Evolutionary conservation across 2,329 filamentous ascomycete species (phyloP).

Genomic region (Mycosphaerelloides madeirae): DNA sequence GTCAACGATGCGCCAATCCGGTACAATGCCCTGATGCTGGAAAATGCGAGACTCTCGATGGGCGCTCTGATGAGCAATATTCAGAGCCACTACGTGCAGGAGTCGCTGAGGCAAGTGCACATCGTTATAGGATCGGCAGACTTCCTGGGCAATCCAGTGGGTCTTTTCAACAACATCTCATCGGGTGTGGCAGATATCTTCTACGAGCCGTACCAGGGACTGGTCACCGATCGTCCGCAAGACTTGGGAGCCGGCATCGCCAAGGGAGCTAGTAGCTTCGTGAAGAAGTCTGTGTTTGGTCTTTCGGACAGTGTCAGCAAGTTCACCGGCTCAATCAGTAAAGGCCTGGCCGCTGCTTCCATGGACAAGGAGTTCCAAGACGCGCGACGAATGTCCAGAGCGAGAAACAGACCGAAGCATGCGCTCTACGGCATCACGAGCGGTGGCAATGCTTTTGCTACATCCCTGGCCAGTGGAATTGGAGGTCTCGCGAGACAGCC

Average conservation of each 20-base stretch:
- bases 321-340: conserved; percentile 93
- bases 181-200: conserved; percentile 99
- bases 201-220: conserved; percentile 96
- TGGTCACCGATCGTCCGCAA: conserved; percentile 92
- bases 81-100: conserved; percentile 92
- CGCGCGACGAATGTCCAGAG: conserved; percentile 84
- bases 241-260: conserved; percentile 93
- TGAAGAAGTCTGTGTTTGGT: conserved; percentile 98
- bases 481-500: conserved; percentile 91
- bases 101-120: conserved; percentile 92
- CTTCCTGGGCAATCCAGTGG: conserved; percentile 95
- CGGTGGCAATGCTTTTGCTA: conserved; percentile 91
- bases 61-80: conserved; percentile 79
- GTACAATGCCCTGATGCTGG: conserved; percentile 87
- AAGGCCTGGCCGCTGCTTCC: conserved; percentile 89
- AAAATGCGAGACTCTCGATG: conserved; percentile 89
- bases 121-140: conserved; percentile 96
- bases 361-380: conserved; percentile 99
- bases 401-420: conserved; percentile 92
- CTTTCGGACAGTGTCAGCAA: conserved; percentile 97
- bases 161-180: conserved; percentile 95
- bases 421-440: conserved; percentile 93
- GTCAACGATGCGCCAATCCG: conserved; percentile 96
- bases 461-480: conserved; percentile 86
- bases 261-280: conserved; percentile 92